A percentile compares a stretch with the other conserved stretches of the same genome.
Evolutionary conservation across 805 yeast species (phyloP).

Genomic region (Nakazawaea peltata): DNA sequence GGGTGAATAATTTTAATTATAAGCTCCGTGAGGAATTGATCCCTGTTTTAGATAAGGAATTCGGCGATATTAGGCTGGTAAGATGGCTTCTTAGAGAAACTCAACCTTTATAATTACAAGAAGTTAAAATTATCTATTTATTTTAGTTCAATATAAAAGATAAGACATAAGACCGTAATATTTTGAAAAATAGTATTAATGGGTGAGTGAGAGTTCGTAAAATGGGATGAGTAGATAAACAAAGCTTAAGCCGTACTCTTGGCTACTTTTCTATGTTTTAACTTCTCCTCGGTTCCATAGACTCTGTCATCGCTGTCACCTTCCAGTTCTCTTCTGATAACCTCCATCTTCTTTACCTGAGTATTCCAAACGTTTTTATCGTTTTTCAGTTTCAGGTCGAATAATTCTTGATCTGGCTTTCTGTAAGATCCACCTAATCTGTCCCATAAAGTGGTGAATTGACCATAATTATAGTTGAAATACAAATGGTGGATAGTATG

Average conservation of each 20-base stretch:
- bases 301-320: slow-evolving; percentile 72
- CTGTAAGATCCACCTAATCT: slow-evolving; percentile 91
- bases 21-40: slow-evolving; percentile 45
- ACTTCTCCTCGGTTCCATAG: slow-evolving; percentile 45
- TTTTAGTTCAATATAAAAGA: not conserved
- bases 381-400: slow-evolving; percentile 53
- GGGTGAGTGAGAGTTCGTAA: not conserved
- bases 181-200: too few species aligned
- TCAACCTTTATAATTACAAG: slow-evolving; percentile 17
- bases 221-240: not conserved
- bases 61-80: slow-evolving; percentile 50
- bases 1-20: slow-evolving; percentile 65
- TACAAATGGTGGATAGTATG: slow-evolving; percentile 95
- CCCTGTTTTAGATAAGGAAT: slow-evolving; percentile 37
- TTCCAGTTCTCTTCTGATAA: slow-evolving; percentile 72
- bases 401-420: slow-evolving; percentile 81
- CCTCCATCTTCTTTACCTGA: slow-evolving; percentile 71
- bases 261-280: slow-evolving; percentile 16
- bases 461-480: slow-evolving; percentile 97
- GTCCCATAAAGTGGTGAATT: slow-evolving; percentile 97
- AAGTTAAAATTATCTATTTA: not conserved
- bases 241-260: slow-evolving; percentile 1
- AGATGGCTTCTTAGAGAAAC: slow-evolving; percentile 72
- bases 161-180: not conserved
- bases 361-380: slow-evolving; percentile 57